phyloP scores from a whole-genome alignment of 768 basidiomycete species.

The Kwoniella sp. region DNA sequence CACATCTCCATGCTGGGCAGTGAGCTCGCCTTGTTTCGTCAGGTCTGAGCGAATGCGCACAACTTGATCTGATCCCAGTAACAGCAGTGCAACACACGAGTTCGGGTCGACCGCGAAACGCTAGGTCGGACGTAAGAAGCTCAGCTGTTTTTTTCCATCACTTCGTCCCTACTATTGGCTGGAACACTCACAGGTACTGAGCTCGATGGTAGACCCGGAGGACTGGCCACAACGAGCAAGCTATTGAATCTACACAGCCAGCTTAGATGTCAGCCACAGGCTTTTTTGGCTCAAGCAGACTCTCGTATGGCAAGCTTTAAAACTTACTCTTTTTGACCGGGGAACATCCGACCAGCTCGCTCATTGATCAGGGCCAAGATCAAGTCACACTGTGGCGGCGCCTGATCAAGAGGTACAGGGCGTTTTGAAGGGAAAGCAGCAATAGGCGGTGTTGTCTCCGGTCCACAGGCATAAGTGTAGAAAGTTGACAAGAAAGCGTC shows the following conservation, averaged over 20 bases:
- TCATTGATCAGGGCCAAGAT: slow-evolving; percentile 45
- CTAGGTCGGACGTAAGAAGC: too few species aligned
- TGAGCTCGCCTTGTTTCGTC: slow-evolving; percentile 27
- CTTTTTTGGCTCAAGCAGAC: background rate
- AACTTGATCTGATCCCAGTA: slow-evolving; percentile 44
- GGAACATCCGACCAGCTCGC: slow-evolving; percentile 40
- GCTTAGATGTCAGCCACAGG: background rate
- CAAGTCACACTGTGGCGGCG: slow-evolving; percentile 30
- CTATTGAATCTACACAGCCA: slow-evolving; percentile 49
- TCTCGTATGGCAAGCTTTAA: background rate
- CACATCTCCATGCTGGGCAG: slow-evolving; percentile 49
- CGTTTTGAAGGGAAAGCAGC: slow-evolving; percentile 19
- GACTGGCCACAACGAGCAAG: slow-evolving; percentile 34
- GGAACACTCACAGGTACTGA: slow-evolving; percentile 36
- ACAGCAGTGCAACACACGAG: slow-evolving; percentile 32
- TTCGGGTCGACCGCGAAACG: background rate
- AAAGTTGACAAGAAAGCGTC: slow-evolving; percentile 40
- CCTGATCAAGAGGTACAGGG: slow-evolving; percentile 32
- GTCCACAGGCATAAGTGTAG: slow-evolving; percentile 46
- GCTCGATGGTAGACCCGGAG: slow-evolving; percentile 29
- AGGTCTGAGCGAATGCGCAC: slow-evolving; percentile 15
- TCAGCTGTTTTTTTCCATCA: too few species aligned
- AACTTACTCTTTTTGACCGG: slow-evolving; percentile 45
- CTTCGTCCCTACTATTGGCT: too few species aligned
- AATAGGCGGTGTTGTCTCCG: slow-evolving; percentile 16